A percentile compares a stretch with the other conserved stretches of the same genome.
Conservation (phyloP, 1,284 basidiomycete genomes). For the Gomphus bonarii region DNA sequence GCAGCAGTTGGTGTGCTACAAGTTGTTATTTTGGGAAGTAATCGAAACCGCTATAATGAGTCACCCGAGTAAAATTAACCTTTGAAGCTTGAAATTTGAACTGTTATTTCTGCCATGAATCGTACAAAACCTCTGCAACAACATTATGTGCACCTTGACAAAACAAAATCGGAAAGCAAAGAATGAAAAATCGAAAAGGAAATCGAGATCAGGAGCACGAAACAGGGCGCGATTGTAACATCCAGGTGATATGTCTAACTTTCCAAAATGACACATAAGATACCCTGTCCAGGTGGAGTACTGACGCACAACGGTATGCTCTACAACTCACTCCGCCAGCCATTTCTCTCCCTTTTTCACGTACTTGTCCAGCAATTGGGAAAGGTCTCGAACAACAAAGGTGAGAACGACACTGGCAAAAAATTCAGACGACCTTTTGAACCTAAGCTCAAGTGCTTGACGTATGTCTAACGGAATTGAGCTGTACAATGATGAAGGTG, state of each 20-base stretch:
- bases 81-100: background rate
- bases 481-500: conserved; percentile 58
- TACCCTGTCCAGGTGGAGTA: background rate
- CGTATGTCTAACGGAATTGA: conserved; percentile 58
- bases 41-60: too few relatives aligned
- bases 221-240: background rate
- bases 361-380: conserved; percentile 83
- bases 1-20: too few relatives aligned
- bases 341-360: conserved; percentile 85
- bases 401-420: conserved; percentile 84
- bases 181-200: background rate
- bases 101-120: background rate
- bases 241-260: conserved; percentile 6
- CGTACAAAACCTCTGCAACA: conserved; percentile 3
- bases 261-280: conserved; percentile 8
- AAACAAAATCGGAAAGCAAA: background rate
- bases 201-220: background rate
- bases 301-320: background rate
- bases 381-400: conserved; percentile 82
- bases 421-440: conserved; percentile 81
- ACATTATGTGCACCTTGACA: conserved; percentile 7
- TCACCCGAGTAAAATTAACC: background rate
- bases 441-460: conserved; percentile 56
- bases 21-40: too few relatives aligned
- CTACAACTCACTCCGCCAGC: conserved; percentile 52